Evolutionary conservation across 148 eudicot species (phyloP).

Genomic region (Spergularia marina): DNA sequence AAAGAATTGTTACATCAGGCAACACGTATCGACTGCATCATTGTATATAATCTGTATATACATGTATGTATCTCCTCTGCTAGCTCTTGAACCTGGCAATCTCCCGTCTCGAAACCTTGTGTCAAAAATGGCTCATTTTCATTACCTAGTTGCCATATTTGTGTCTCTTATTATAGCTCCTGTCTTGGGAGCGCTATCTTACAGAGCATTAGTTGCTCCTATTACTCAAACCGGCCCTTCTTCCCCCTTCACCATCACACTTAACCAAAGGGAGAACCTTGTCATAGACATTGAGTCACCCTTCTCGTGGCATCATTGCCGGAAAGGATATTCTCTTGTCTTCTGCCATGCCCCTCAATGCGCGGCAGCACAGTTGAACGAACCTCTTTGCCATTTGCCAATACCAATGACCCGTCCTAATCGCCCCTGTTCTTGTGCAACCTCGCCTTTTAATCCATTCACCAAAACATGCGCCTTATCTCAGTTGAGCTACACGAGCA

Average conservation of each 20-base stretch:
- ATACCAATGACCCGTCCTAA: not conserved
- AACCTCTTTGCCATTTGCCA: conserved; percentile 13
- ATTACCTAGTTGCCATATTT: conserved; percentile 4
- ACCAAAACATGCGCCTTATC: conserved; percentile 31
- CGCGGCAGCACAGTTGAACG: conserved; percentile 12
- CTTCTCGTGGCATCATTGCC: conserved; percentile 26
- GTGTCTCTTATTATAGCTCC: not conserved
- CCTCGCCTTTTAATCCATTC: conserved; percentile 32
- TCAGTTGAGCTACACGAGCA: conserved; percentile 25
- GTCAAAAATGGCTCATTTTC: conserved; percentile 10
- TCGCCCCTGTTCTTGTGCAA: conserved; percentile 26
- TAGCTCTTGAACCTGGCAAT: not conserved
- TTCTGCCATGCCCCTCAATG: conserved; percentile 19
- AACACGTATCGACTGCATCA: not conserved
- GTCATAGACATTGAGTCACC: conserved; percentile 25
- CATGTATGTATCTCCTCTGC: too few species aligned
- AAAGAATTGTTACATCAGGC: not conserved
- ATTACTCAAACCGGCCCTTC: conserved; percentile 16
- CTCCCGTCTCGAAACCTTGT: not conserved
- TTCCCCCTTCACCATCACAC: conserved; percentile 13
- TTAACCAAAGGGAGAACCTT: conserved; percentile 15
- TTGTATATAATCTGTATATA: not conserved
- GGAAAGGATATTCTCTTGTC: conserved; percentile 14
- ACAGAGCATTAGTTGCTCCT: conserved; percentile 19
- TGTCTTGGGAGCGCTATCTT: conserved; percentile 10